These are phyloP conservation scores for Pyrus betulifolia DNA, from an alignment of 306 rosid genomes.

Conservation along the genomic window DNA sequence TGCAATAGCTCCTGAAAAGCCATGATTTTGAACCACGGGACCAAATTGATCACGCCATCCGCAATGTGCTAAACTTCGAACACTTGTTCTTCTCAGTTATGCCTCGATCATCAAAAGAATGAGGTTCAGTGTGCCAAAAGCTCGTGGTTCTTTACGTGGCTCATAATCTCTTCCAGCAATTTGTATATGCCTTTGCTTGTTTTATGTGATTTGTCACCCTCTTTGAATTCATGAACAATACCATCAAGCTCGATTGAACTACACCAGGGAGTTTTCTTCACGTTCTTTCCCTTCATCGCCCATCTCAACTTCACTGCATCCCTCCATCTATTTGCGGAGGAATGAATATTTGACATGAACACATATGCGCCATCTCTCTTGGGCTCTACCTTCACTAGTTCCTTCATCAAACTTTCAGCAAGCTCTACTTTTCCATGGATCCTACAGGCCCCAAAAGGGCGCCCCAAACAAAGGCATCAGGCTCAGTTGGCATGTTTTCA, in stretches of 20 bases:
- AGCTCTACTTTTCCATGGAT: conserved; percentile 30
- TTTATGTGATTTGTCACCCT: conserved; percentile 27
- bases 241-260: conserved; percentile 41
- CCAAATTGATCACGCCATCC: neutral
- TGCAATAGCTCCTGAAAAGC: neutral
- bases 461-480: conserved; percentile 35
- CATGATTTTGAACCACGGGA: neutral
- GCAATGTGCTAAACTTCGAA: neutral
- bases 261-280: conserved; percentile 38
- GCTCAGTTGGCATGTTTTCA: conserved; percentile 28
- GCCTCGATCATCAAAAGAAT: neutral
- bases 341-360: conserved; percentile 35
- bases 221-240: conserved; percentile 28
- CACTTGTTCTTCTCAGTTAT: neutral
- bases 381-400: conserved; percentile 21
- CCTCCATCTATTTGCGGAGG: conserved; percentile 35
- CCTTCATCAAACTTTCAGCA: conserved; percentile 24
- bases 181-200: conserved; percentile 16
- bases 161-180: conserved; percentile 15
- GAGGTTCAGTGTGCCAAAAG: neutral
- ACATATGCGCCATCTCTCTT: conserved; percentile 30
- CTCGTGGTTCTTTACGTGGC: conserved; percentile 14
- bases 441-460: conserved; percentile 35
- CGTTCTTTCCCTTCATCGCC: conserved; percentile 31
- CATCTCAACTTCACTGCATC: conserved; percentile 37